Evolutionary conservation across 108 stramenopile species (phyloP), one percentile per base, ranked within the genome.

Genomic region (Nitzschia putrida): DNA sequence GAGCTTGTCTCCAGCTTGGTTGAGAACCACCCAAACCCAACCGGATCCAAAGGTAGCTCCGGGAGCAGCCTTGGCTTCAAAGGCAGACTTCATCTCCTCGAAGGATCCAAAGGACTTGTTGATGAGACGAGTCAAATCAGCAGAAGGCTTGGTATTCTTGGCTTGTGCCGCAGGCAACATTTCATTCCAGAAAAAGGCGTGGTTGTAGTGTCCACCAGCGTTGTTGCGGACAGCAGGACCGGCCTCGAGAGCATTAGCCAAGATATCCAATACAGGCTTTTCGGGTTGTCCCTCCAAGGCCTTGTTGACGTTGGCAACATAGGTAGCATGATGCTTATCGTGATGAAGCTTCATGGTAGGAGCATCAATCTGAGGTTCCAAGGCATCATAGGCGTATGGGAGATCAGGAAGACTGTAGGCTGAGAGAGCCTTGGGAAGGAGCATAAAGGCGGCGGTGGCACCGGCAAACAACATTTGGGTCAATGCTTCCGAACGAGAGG

Each of bases 151-250:
- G 51, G 94, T 93, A 25, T 96, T 95, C 52, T 84, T 87, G 53
- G 96, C 95, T 63, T 87, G 61, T 53, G 87, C 87, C 39, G 90
- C 77, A 12, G 97, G 96, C 23, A 92, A 83, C 90, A 99, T 84
- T 73, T 98, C 98, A 63, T 92, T 80, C 99, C 99, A 99, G 89
- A 99, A 99, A 80, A 99, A 94, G 72, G 97, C 96, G 74, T 99
- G 99, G 81, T 99, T 99, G 82, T 98, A 90, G 83, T 98, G 97
- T 44, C 99, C 99, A 43, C 98, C 98, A 56, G 97, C 99, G 79
- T 84, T 97, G 94, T 96, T 96, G 76, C 92, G 88, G 57, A 87
- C 81, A n/a, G 80, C 90, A n/a, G 90, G 86, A 16, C 83, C 89
- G 39, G 91, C 94, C 63, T 90, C 90, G 56, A 95, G 78, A 34